Evolutionary conservation across 2,329 filamentous ascomycete genomes (phyloP).

Genomic region (Hysterium pulicare): DNA sequence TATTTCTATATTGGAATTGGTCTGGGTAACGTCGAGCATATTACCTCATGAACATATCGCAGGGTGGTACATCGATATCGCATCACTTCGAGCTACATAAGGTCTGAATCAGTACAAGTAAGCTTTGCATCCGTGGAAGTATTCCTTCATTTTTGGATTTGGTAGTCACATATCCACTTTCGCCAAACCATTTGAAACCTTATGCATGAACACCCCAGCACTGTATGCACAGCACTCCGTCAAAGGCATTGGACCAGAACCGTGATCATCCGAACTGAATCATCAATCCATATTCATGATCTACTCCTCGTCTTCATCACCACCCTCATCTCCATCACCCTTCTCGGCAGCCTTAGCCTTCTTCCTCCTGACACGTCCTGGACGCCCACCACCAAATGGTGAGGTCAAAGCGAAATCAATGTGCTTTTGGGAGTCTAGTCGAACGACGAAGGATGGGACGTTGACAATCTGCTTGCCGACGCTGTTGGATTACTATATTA

Average conservation of each 20-base stretch:
- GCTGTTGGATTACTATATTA: constrained; percentile 45
- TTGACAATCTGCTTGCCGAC: constrained; percentile 99
- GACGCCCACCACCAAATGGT: constrained; percentile 94
- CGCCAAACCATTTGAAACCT: not conserved
- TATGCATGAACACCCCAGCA: not conserved
- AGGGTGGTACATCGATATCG: too few relatives aligned
- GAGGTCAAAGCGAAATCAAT: constrained; percentile 98
- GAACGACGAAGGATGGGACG: constrained; percentile 98
- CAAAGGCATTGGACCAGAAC: too few relatives aligned
- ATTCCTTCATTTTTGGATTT: not conserved
- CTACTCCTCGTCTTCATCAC: constrained; percentile 78
- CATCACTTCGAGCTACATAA: too few relatives aligned
- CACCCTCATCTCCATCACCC: constrained; percentile 74
- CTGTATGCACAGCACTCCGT: constrained; percentile 13
- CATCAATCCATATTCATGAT: constrained; percentile 24
- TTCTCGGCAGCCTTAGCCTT: constrained; percentile 96
- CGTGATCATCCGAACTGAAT: constrained; percentile 30
- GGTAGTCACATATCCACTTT: not conserved
- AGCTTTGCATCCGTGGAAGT: too few relatives aligned
- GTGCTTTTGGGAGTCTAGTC: constrained; percentile 99
- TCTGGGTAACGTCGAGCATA: too few relatives aligned
- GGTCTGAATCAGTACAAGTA: too few relatives aligned
- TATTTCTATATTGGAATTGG: too few relatives aligned
- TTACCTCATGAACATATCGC: too few relatives aligned
- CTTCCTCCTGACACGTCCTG: constrained; percentile 98